A percentile compares a stretch with the other conserved stretches of the same genome.
These are phyloP conservation scores for Erodium chrysanthum DNA, from an alignment of 441 rosid genomes.

Conservation along the genomic window DNA sequence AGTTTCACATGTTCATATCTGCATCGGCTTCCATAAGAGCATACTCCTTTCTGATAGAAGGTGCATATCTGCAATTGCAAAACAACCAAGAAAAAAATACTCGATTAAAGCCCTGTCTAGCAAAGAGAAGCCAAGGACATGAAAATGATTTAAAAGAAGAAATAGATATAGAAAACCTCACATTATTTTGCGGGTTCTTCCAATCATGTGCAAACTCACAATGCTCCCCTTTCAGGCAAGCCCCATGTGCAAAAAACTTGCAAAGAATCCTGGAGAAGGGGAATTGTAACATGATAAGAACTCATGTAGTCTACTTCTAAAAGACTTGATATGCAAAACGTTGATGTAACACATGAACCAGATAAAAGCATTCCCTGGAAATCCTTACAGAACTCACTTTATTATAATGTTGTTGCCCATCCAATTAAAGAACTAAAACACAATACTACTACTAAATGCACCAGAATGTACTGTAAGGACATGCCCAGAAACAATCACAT, in stretches of 20 bases:
- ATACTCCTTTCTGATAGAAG: conserved; percentile 74
- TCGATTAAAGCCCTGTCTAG: background rate
- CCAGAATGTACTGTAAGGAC: background rate
- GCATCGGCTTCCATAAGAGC: conserved; percentile 79
- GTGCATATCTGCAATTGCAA: conserved; percentile 34
- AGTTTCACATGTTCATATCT: conserved; percentile 72
- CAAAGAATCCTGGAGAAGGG: conserved; percentile 52
- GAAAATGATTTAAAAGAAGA: background rate
- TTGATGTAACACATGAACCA: background rate
- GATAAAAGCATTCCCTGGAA: background rate
- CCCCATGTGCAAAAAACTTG: conserved; percentile 21
- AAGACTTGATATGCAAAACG: background rate
- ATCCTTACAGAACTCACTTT: background rate
- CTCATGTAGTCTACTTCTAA: conserved; percentile 41
- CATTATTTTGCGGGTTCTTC: conserved; percentile 80
- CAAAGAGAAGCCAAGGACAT: background rate
- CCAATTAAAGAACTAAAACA: background rate
- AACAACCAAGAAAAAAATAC: background rate
- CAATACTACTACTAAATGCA: background rate
- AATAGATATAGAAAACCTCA: conserved; percentile 19
- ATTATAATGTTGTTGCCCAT: background rate
- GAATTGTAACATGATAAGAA: background rate
- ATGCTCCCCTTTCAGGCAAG: conserved; percentile 89
- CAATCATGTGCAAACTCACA: conserved; percentile 90
- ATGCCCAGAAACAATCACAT: background rate